phyloP scores from a whole-genome alignment of 129 eudicot genomes.

The Mikania micrantha region DNA sequence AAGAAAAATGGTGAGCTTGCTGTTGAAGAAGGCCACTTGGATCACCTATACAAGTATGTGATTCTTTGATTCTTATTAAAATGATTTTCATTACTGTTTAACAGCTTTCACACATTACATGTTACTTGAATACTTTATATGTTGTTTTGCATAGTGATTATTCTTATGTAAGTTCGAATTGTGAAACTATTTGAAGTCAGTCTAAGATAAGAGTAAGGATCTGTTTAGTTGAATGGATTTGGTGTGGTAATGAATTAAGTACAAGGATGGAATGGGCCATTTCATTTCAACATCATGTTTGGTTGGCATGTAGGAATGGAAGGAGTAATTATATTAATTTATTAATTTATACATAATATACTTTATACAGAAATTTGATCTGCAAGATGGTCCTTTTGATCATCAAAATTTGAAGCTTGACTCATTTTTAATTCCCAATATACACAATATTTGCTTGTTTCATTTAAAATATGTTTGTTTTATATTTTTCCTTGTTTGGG shows the following conservation, averaged over 20 bases:
- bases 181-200: neutral
- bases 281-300: neutral
- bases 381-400: neutral
- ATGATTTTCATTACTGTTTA: neutral
- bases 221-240: neutral
- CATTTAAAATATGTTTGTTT: neutral
- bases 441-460: neutral
- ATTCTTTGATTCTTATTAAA: neutral
- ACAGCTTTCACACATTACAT: neutral
- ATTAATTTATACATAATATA: neutral
- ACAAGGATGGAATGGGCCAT: neutral
- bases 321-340: neutral
- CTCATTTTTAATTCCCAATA: neutral
- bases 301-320: neutral
- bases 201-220: neutral
- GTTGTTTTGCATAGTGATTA: neutral
- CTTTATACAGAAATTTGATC: neutral
- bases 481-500: neutral
- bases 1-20: slow-evolving; percentile 79
- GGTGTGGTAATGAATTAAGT: neutral
- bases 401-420: neutral
- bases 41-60: slow-evolving; percentile 76
- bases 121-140: slow-evolving; percentile 1
- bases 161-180: neutral
- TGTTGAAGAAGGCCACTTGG: slow-evolving; percentile 77